These are phyloP conservation scores for Auricularia sp. DNA, from an alignment of 768 basidiomycete species.

Conservation along the genomic window DNA sequence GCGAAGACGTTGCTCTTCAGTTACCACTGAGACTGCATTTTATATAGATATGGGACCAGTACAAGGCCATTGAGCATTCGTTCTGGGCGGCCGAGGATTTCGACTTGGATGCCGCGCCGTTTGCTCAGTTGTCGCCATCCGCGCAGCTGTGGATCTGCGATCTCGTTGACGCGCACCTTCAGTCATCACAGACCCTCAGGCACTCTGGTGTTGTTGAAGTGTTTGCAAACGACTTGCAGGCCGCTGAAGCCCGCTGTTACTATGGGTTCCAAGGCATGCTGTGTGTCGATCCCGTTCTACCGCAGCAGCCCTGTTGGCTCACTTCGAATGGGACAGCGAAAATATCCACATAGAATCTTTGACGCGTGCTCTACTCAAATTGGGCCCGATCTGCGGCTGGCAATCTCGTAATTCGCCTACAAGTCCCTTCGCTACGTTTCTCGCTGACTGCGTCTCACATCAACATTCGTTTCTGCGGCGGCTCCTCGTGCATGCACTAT, in stretches of 20 bases:
- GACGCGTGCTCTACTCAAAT: slow-evolving; percentile 37
- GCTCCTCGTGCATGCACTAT: too few relatives aligned
- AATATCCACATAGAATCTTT: slow-evolving; percentile 96
- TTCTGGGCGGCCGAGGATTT: slow-evolving; percentile 94
- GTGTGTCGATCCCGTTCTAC: slow-evolving; percentile 18
- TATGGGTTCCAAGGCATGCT: slow-evolving; percentile 99
- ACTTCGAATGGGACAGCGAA: slow-evolving; percentile 31
- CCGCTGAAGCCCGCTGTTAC: slow-evolving; percentile 88
- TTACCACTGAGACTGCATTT: neutral
- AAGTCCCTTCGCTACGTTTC: neutral
- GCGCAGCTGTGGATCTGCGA: slow-evolving; percentile 78
- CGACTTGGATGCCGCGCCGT: slow-evolving; percentile 68
- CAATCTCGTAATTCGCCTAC: neutral
- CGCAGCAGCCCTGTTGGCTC: neutral
- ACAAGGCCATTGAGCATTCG: slow-evolving; percentile 88
- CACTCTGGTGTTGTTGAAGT: slow-evolving; percentile 63
- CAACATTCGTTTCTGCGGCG: too few relatives aligned
- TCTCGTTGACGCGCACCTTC: slow-evolving; percentile 88
- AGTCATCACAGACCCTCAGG: slow-evolving; percentile 93
- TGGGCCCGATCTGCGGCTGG: neutral
- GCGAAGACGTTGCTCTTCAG: neutral
- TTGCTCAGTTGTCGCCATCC: slow-evolving; percentile 72
- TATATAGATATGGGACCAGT: slow-evolving; percentile 83
- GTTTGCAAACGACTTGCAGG: slow-evolving; percentile 87
- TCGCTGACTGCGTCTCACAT: neutral